These are phyloP conservation scores for Ampelomyces quisqualis DNA, from an alignment of 2,329 filamentous ascomycete species.

Conservation along the genomic window DNA sequence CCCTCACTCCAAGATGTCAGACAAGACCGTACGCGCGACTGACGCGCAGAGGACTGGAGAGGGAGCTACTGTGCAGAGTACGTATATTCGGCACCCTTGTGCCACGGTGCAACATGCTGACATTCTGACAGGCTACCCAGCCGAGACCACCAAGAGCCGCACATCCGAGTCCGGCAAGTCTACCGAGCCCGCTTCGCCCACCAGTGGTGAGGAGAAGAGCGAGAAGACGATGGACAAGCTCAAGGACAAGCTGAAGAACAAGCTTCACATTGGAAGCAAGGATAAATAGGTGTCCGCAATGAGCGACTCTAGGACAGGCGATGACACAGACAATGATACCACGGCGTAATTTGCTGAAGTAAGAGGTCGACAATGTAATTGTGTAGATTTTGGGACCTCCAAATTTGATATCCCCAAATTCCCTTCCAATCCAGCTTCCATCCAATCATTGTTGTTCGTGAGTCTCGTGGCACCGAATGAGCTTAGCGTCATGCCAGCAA, in stretches of 20 bases:
- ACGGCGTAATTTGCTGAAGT: constrained; percentile 12
- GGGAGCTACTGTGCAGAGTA: constrained; percentile 57
- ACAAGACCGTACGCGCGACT: constrained; percentile 37
- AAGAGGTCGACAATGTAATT: constrained; percentile 3
- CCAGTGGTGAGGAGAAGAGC: constrained; percentile 25
- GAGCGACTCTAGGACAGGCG: constrained; percentile 1
- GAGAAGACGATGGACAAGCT: constrained; percentile 56
- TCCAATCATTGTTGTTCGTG: constrained; percentile 21
- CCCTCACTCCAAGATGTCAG: constrained; percentile 5
- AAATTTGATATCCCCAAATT: constrained; percentile 4
- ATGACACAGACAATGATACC: constrained; percentile 27
- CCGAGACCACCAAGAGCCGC: constrained; percentile 54
- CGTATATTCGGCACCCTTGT: constrained; percentile 24
- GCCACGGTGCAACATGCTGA: constrained; percentile 38
- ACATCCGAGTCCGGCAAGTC: constrained; percentile 26
- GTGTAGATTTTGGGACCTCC: constrained; percentile 6
- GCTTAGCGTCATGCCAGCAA: constrained; percentile 19
- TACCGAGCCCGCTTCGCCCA: constrained; percentile 18
- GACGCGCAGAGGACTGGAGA: constrained; percentile 66
- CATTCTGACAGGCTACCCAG: constrained; percentile 52
- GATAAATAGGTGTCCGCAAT: constrained; percentile 21
- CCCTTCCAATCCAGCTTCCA: background rate
- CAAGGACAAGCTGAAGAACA: constrained; percentile 67
- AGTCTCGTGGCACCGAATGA: constrained; percentile 19
- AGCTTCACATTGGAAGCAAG: constrained; percentile 57